Percentiles rank a stretch among this genome's conserved stretches.
Evolutionary conservation across 495 filamentous ascomycete genomes (phyloP).

Genomic region (Apiosordaria backusii): DNA sequence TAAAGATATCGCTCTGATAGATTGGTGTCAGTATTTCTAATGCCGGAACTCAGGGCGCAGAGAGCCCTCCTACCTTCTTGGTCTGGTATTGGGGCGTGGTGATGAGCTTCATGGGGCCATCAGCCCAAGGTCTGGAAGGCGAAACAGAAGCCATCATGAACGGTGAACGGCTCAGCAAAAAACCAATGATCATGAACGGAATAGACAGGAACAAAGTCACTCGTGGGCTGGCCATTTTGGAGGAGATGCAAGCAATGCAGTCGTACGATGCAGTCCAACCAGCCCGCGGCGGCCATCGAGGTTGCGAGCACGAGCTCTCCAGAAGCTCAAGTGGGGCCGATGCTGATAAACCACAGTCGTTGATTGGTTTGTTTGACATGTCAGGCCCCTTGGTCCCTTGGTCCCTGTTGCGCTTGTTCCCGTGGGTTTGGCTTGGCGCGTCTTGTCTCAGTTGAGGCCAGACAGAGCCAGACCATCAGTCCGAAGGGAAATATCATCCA

Average conservation of each 20-base stretch:
- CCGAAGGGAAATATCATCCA: no score
- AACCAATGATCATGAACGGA: slow-evolving; percentile 32
- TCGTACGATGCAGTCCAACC: slow-evolving; percentile 17
- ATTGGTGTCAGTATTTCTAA: no score
- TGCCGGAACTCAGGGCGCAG: no score
- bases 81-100: slow-evolving; percentile 46
- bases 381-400: background rate
- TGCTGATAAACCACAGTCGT: slow-evolving; percentile 13
- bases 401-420: background rate
- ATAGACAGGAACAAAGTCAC: slow-evolving; percentile 26
- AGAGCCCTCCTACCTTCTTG: no score
- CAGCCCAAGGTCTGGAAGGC: slow-evolving; percentile 45
- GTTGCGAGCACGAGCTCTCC: slow-evolving; percentile 9
- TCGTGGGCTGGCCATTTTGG: slow-evolving; percentile 19
- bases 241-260: background rate
- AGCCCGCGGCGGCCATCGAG: background rate
- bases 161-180: slow-evolving; percentile 41
- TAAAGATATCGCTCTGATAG: slow-evolving; percentile 52
- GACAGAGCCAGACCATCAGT: background rate
- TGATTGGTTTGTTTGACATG: slow-evolving; percentile 8
- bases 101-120: slow-evolving; percentile 47
- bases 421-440: background rate
- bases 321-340: slow-evolving; percentile 6
- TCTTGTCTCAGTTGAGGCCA: background rate
- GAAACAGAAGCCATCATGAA: slow-evolving; percentile 40